These are phyloP conservation scores for Thermochaetoides thermophila DNA, from an alignment of 495 filamentous ascomycete genomes.

Conservation along the genomic window DNA sequence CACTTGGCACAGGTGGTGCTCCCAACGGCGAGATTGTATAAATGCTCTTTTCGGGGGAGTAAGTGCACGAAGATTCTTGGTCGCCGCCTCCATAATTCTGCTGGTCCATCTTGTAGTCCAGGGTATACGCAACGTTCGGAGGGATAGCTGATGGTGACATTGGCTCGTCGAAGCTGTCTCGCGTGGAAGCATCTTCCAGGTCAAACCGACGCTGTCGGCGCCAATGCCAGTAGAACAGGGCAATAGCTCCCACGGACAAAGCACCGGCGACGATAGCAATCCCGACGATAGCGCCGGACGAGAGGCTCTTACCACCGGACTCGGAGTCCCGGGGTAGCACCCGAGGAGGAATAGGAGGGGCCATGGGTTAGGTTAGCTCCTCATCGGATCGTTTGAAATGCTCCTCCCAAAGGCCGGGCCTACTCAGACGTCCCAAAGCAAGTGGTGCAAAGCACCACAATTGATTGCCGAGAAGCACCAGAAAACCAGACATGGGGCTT, in stretches of 20 bases:
- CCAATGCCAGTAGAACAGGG: slow-evolving; percentile 28
- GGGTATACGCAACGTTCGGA: slow-evolving; percentile 15
- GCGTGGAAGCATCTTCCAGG: slow-evolving; percentile 8
- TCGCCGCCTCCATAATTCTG: neutral
- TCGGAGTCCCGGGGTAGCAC: slow-evolving; percentile 9
- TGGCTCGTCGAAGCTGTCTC: slow-evolving; percentile 4
- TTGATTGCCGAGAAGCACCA: slow-evolving; percentile 2
- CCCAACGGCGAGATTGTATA: slow-evolving; percentile 9
- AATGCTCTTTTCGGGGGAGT: slow-evolving; percentile 10
- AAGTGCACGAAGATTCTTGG: slow-evolving; percentile 12
- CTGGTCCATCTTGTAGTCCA: slow-evolving; percentile 20
- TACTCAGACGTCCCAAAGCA: slow-evolving; percentile 2
- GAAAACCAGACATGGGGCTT: slow-evolving; percentile 3
- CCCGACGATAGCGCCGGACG: slow-evolving; percentile 31
- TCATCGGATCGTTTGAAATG: too few relatives aligned
- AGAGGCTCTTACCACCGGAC: slow-evolving; percentile 10
- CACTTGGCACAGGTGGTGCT: slow-evolving; percentile 9
- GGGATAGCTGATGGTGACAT: neutral
- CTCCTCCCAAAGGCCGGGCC: slow-evolving; percentile 4
- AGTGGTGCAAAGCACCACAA: slow-evolving; percentile 6
- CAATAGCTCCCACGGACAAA: slow-evolving; percentile 22
- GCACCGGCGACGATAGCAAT: slow-evolving; percentile 25
- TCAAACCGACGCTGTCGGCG: slow-evolving; percentile 21
- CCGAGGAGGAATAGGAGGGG: too few relatives aligned
- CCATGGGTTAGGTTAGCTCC: too few relatives aligned